phyloP scores from a whole-genome alignment of 2,329 filamentous ascomycete species.

The Nothophoma quercina region DNA sequence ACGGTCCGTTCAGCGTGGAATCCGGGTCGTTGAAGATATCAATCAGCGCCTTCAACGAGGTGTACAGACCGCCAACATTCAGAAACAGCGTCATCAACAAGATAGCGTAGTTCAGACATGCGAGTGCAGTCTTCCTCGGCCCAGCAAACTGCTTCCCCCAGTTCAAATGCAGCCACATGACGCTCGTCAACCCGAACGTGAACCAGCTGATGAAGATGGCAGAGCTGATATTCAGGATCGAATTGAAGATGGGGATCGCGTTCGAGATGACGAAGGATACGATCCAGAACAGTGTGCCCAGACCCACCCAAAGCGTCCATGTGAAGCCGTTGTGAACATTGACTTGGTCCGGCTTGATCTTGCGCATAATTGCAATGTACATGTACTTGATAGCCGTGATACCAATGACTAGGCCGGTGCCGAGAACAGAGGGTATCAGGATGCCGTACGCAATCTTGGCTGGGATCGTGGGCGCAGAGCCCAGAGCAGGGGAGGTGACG shows the following conservation, averaged over 20 bases:
- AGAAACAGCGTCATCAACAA: constrained; percentile 45
- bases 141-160: constrained; percentile 41
- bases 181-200: constrained; percentile 58
- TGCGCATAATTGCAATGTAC: constrained; percentile 67
- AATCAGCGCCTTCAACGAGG: constrained; percentile 36
- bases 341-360: constrained; percentile 30
- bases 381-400: constrained; percentile 72
- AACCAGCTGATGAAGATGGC: constrained; percentile 71
- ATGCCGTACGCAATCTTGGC: constrained; percentile 73
- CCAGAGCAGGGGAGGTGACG: constrained; percentile 71
- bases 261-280: constrained; percentile 57
- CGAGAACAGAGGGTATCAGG: constrained; percentile 72
- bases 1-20: constrained; percentile 35
- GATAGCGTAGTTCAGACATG: constrained; percentile 54
- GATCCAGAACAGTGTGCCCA: constrained; percentile 61
- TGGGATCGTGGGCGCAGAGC: constrained; percentile 64
- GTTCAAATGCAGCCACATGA: constrained; percentile 59
- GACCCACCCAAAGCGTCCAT: constrained; percentile 70
- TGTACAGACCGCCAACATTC: constrained; percentile 37
- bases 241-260: constrained; percentile 65
- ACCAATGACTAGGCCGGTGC: constrained; percentile 74
- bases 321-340: constrained; percentile 58
- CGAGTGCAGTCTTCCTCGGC: constrained; percentile 53
- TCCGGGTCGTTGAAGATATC: constrained; percentile 39
- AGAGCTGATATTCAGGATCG: constrained; percentile 67